These are phyloP conservation scores for Ceratocystis lukuohia DNA, from an alignment of 2,329 filamentous ascomycete genomes.

Conservation along the genomic window DNA sequence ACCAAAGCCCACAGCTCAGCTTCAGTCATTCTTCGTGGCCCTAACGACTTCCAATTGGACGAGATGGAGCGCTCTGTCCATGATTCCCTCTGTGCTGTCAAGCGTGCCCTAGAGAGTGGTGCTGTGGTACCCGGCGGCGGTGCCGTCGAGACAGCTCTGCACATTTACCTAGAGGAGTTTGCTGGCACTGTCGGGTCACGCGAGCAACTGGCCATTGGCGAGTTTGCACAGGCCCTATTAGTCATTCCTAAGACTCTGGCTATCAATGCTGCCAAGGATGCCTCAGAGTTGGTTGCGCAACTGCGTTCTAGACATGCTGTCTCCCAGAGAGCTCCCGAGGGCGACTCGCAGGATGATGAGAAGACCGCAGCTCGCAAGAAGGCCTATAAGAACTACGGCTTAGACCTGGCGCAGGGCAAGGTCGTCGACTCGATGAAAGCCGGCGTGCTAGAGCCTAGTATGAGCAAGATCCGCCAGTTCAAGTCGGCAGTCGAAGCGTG, in stretches of 20 bases:
- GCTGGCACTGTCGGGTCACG: constrained; percentile 92
- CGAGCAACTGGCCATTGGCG: constrained; percentile 93
- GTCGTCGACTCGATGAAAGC: constrained; percentile 89
- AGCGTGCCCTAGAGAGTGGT: constrained; percentile 91
- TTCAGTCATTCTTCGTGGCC: constrained; percentile 86
- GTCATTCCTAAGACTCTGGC: constrained; percentile 92
- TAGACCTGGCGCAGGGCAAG: constrained; percentile 79
- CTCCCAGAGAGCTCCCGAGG: constrained; percentile 80
- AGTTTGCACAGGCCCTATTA: constrained; percentile 90
- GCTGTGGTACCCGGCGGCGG: constrained; percentile 93
- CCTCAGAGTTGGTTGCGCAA: constrained; percentile 87
- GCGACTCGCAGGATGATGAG: constrained; percentile 72
- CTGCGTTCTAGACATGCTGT: constrained; percentile 87
- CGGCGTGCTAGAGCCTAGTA: constrained; percentile 88
- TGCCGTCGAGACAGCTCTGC: constrained; percentile 94
- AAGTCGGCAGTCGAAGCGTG: constrained; percentile 98
- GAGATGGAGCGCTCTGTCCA: constrained; percentile 99
- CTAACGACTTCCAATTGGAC: constrained; percentile 92
- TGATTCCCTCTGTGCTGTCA: constrained; percentile 91
- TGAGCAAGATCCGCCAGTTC: constrained; percentile 96
- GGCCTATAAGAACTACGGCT: constrained; percentile 96
- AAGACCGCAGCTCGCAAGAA: constrained; percentile 86
- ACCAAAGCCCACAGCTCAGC: constrained; percentile 90
- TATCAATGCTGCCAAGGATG: constrained; percentile 93
- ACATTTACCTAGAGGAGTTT: constrained; percentile 98